Conservation (phyloP, 139 green algal genomes). For the Chlorella vulgaris region DNA sequence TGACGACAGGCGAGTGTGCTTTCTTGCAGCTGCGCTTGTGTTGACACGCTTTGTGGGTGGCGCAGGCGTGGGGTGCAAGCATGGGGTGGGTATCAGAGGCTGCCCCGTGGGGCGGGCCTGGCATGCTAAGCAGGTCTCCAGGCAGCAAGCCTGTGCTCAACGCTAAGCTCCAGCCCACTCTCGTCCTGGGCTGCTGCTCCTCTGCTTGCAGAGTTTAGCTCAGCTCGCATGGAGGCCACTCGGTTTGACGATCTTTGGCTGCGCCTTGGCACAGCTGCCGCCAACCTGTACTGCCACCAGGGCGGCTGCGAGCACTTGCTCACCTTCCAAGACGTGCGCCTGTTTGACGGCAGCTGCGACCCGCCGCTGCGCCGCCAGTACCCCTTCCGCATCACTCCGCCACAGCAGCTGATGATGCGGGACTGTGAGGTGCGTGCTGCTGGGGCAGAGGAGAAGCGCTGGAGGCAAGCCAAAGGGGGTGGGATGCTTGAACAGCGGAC, state of each 20-base stretch:
- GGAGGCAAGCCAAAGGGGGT: background rate
- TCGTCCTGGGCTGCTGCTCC: background rate
- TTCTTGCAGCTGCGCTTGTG: background rate
- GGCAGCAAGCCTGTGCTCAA: too few relatives aligned
- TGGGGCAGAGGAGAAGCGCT: background rate
- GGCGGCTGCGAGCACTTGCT: slow-evolving; percentile 75
- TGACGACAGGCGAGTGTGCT: slow-evolving; percentile 3
- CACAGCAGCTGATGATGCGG: slow-evolving; percentile 7
- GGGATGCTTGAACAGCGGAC: too few relatives aligned
- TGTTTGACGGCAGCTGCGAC: slow-evolving; percentile 43
- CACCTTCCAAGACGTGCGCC: slow-evolving; percentile 56
- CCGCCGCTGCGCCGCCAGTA: slow-evolving; percentile 48
- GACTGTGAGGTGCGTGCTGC: slow-evolving; percentile 54
- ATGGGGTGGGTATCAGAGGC: too few relatives aligned
- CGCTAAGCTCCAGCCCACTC: background rate
- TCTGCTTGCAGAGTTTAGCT: slow-evolving; percentile 26
- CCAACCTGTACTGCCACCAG: slow-evolving; percentile 69
- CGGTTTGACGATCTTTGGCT: slow-evolving; percentile 46
- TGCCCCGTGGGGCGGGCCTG: too few relatives aligned
- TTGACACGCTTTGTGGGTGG: background rate
- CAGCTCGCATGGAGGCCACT: slow-evolving; percentile 43
- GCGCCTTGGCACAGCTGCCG: slow-evolving; percentile 43
- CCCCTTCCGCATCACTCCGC: slow-evolving; percentile 33
- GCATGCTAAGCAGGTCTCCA: too few relatives aligned
- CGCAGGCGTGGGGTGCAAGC: too few relatives aligned